Evolutionary conservation across 2,329 filamentous ascomycete species (phyloP), one percentile per base, ranked within the genome.

Genomic region (Mollisia scopiformis): DNA sequence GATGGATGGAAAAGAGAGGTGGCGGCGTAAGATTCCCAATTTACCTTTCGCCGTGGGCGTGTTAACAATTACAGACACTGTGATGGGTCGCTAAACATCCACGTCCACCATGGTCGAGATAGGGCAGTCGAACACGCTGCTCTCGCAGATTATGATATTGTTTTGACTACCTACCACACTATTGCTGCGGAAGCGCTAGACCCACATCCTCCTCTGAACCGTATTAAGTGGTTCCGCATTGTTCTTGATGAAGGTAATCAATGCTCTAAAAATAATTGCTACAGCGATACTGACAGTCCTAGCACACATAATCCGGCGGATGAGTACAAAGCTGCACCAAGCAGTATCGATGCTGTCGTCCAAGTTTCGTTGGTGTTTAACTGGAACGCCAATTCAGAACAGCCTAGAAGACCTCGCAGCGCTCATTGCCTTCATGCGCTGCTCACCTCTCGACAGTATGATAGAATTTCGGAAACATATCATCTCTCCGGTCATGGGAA

Each of bases 301-400:
- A 82, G 82, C 81, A 1, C 81, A 85, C 56, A 75, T 76, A 2
- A 83, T 85, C 28, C 78, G 83, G 19, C 77, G 77, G 0, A 76
- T 75, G 23, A 72, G 76, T 1, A 84, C 82, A 0, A 75, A 72
- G 0, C 76, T 81, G 11, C 76, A 80, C 62, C 74, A 73, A 1
- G 76, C 79, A 1, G 79, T 81, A 2, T 62, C 70, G 14, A 73
- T 75, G 0, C 71, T 86, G 0, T 58, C 68, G 1, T 77, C 82
- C 0, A 72, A 75, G 2, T 79, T 76, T 1, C 75, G 83, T 2
- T 66, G 56, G 75, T 68, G 66, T 41, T 72, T 30, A 58, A 71
- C 54, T 68, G 63, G 52, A 25, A 69, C 46, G 66, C 67, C 41
- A 57, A 66, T 76, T 72, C 35, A 75, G 28, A 62, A 75, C 72